Evolutionary conservation across 2,329 filamentous ascomycete genomes (phyloP).

Genomic region (Pyricularia pennisetigena): DNA sequence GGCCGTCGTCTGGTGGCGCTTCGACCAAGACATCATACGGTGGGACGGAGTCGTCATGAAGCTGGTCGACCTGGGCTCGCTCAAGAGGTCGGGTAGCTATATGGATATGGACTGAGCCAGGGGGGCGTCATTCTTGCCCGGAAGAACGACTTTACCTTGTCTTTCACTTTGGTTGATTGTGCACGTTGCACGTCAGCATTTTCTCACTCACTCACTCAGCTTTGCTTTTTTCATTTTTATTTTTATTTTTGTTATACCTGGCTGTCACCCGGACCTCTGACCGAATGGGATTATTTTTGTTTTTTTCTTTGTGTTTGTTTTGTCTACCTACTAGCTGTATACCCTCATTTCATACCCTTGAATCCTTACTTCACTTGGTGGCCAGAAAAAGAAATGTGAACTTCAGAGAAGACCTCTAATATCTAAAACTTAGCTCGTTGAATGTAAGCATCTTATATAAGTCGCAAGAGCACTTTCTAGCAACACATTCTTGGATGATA

Average conservation of each 20-base stretch:
- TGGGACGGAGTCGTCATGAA: constrained; percentile 37
- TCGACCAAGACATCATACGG: constrained; percentile 28
- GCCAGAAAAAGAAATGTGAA: not conserved
- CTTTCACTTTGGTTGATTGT: not conserved
- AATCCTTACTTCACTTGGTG: not conserved
- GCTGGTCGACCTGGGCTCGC: constrained; percentile 30
- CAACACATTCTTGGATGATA: not conserved
- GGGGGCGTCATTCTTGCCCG: not conserved
- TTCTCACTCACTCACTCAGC: not conserved
- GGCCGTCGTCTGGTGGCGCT: constrained; percentile 28
- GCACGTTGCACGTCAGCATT: not conserved
- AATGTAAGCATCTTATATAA: not conserved
- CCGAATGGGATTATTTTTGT: not conserved
- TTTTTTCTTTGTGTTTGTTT: not conserved
- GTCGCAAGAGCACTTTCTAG: not conserved
- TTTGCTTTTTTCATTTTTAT: not conserved
- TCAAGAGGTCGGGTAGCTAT: constrained; percentile 33
- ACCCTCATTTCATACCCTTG: not conserved
- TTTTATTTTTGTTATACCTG: not conserved
- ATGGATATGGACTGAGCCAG: constrained; percentile 28
- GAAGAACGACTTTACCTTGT: not conserved
- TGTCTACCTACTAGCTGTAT: not conserved
- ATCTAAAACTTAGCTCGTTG: not conserved
- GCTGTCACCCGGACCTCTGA: not conserved
- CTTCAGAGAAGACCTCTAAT: not conserved